Evolutionary conservation across 495 filamentous ascomycete species (phyloP), one percentile per base, ranked within the genome.

Genomic region (Aspergillus homomorphus): DNA sequence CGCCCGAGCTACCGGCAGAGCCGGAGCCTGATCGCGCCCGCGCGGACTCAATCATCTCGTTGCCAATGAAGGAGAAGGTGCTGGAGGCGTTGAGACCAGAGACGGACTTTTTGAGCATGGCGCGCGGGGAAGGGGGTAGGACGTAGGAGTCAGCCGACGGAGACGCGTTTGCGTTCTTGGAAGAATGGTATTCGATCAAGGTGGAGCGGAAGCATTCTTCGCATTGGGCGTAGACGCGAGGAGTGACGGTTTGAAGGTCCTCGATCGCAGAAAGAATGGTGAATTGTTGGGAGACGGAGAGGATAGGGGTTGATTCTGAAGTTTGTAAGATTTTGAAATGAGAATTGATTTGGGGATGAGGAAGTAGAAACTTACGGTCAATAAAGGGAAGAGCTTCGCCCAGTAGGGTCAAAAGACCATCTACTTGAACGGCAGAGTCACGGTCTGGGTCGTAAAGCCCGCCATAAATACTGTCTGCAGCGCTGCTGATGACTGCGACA

Each of bases 401-500:
- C 3, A 97, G 77, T 42, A 97, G 77, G 53, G 87, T 81, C n/a
- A 96, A 76, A 43, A 96, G 69, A 50, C 89, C 89, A 62, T 96
- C 92, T 46, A 96, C 89, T 57, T 86, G 87, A 21, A 96, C 87
- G 16, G 94, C 88, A 1, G 88, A 84, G 60, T 88, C 89, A 18
- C 88, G 82, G 23, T 82, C 77, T 30, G 87, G 86, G 66, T 96
- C 91, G 65, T 88, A 92, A 1, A 96, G 77, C 16, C 92, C 91
- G 51, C 92, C 92, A 56, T 88, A 86, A 65, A 97, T 95, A 63
- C 89, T 91, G 69, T 95, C 90, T 46, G 86, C 85, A 3, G 92
- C 89, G 69, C 90, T 94, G 50, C 83, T 77, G 65, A 96, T 89
- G 51, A 94, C 85, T 10, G 88, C 87, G 22, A 89, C 74, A 30